phyloP scores from a whole-genome alignment of 1,139 yeast genomes.

The Geotrichum siamense region DNA sequence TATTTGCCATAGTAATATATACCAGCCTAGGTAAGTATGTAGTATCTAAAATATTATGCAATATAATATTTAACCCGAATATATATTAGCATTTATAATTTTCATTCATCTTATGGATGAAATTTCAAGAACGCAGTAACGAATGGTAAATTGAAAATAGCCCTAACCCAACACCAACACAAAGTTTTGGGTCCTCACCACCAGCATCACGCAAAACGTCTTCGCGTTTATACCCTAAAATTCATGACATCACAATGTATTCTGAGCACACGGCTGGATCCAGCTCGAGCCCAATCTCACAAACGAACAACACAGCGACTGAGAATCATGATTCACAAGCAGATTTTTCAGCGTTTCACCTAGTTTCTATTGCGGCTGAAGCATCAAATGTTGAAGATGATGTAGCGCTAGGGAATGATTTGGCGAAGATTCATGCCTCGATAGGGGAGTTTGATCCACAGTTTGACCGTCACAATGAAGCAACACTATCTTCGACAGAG shows the following conservation, averaged over 20 bases:
- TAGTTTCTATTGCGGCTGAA: conserved; percentile 19
- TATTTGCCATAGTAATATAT: too few relatives aligned
- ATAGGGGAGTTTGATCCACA: conserved; percentile 10
- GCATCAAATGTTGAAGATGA: conserved; percentile 20
- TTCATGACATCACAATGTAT: conserved; percentile 13
- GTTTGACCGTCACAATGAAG: background rate
- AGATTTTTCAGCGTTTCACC: conserved; percentile 15
- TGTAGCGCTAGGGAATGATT: conserved; percentile 7
- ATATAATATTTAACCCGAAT: too few relatives aligned
- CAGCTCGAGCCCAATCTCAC: background rate
- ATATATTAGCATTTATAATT: too few relatives aligned
- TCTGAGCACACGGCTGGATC: background rate
- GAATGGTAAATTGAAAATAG: too few relatives aligned
- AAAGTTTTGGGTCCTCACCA: background rate
- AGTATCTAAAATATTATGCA: too few relatives aligned
- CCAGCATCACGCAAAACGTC: conserved; percentile 15
- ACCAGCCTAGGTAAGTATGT: too few relatives aligned
- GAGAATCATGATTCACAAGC: conserved; percentile 8
- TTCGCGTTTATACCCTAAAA: conserved; percentile 16
- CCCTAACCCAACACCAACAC: too few relatives aligned
- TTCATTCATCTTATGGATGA: too few relatives aligned
- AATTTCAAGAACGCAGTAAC: too few relatives aligned
- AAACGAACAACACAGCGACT: background rate
- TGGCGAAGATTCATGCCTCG: conserved; percentile 13
- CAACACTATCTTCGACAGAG: background rate